These are phyloP conservation scores for Wickerhamiella alocasiicola DNA, from an alignment of 805 yeast species.

Conservation along the genomic window DNA sequence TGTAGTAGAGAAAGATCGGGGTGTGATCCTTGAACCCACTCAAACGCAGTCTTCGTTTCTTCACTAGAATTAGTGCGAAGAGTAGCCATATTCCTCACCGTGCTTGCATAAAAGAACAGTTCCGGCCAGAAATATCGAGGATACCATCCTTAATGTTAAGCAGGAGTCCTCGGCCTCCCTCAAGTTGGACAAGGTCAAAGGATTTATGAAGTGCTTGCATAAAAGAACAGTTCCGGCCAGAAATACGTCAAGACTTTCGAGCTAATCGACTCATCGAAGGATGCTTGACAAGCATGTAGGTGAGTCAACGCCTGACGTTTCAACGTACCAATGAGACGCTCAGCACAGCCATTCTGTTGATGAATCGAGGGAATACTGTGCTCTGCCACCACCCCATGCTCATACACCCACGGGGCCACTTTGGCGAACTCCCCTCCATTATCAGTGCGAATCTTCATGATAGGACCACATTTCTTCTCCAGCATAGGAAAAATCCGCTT, in stretches of 20 bases:
- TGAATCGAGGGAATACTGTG: background rate
- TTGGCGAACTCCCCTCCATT: background rate
- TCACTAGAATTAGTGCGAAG: background rate
- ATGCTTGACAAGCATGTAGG: background rate
- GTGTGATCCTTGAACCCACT: background rate
- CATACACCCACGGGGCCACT: background rate
- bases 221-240: background rate
- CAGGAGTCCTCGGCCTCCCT: slow-evolving; percentile 46
- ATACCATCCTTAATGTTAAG: slow-evolving; percentile 59
- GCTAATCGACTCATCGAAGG: background rate
- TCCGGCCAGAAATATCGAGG: too few relatives aligned
- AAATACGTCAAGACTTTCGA: background rate
- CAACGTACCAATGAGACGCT: background rate
- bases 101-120: background rate
- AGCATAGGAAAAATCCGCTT: background rate
- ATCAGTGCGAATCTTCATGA: background rate
- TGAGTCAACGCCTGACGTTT: background rate
- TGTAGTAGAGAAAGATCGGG: background rate
- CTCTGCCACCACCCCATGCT: background rate
- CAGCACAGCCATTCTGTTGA: background rate
- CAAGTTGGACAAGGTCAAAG: slow-evolving; percentile 68
- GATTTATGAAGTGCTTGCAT: slow-evolving; percentile 70
- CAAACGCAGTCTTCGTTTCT: background rate
- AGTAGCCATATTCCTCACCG: background rate
- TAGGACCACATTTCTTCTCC: background rate